Evolutionary conservation across 2,329 filamentous ascomycete genomes (phyloP).

Genomic region (Phialemonium atrogriseum): DNA sequence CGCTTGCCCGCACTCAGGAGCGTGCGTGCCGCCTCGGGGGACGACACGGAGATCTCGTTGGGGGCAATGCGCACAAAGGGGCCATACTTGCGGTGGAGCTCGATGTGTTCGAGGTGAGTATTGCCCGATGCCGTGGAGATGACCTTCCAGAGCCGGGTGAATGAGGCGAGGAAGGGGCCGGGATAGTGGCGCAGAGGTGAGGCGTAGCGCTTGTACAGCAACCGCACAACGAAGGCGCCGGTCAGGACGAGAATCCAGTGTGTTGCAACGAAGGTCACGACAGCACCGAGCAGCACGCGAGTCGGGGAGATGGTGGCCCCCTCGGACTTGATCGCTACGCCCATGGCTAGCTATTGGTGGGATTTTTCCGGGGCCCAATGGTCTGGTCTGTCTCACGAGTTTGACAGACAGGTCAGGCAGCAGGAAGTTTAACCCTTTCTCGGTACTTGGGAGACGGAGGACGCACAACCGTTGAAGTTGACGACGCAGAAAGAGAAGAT

Average conservation of each 20-base stretch:
- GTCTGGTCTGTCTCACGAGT: too few species aligned
- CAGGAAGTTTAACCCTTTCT: too few species aligned
- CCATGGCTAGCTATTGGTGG: constrained; percentile 11
- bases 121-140: constrained; percentile 26
- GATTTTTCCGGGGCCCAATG: too few species aligned
- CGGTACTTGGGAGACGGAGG: too few species aligned
- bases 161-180: constrained; percentile 23
- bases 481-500: too few species aligned
- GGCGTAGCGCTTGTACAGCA: constrained; percentile 21
- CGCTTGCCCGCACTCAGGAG: constrained; percentile 40
- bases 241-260: constrained; percentile 22
- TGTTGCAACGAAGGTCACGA: constrained; percentile 12
- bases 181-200: constrained; percentile 26
- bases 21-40: constrained; percentile 34
- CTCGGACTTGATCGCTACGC: constrained; percentile 17
- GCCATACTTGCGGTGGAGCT: constrained; percentile 35
- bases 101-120: constrained; percentile 34
- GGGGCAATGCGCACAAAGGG: constrained; percentile 41
- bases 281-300: constrained; percentile 11
- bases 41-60: constrained; percentile 37
- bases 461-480: too few species aligned
- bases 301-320: constrained; percentile 14
- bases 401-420: too few species aligned
- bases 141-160: constrained; percentile 32
- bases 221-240: constrained; percentile 16